phyloP scores from a whole-genome alignment of 73 alveolate genomes.

The Effrenium voratum region DNA sequence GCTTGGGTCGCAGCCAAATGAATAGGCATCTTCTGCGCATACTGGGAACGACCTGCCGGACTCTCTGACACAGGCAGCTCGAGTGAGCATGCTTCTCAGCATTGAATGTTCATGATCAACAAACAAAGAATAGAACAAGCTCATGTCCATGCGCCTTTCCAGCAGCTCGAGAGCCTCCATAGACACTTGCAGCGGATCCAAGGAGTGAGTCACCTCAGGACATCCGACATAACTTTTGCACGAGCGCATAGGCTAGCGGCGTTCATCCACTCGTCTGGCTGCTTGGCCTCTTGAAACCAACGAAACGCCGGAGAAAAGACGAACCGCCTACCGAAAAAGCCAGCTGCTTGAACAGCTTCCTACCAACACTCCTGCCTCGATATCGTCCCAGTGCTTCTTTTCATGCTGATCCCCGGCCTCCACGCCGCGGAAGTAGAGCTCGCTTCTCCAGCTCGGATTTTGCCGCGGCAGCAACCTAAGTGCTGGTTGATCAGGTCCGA shows the following conservation, averaged over 20 bases:
- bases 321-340: too few relatives aligned
- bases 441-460: slow-evolving; percentile 91
- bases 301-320: too few relatives aligned
- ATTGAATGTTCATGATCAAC: not conserved
- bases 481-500: too few relatives aligned
- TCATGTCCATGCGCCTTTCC: slow-evolving; percentile 16
- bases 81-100: not conserved
- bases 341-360: too few relatives aligned
- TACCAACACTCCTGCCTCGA: too few relatives aligned
- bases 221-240: not conserved
- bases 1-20: slow-evolving; percentile 1
- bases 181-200: slow-evolving; percentile 84
- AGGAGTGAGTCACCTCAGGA: slow-evolving; percentile 65
- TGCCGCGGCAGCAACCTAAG: slow-evolving; percentile 70
- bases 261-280: slow-evolving; percentile 91
- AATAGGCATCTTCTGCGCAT: slow-evolving; percentile 5
- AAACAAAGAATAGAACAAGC: not conserved
- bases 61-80: not conserved
- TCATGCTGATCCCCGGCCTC: slow-evolving; percentile 16
- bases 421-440: slow-evolving; percentile 74
- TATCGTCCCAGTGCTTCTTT: not conserved
- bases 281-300: not conserved
- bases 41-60: slow-evolving; percentile 27
- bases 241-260: not conserved
- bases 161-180: slow-evolving; percentile 56